Evolutionary conservation across 176 grass and related monocot genomes (phyloP), one percentile per base, ranked within the genome.

Genomic region (Ampelocalamus luodianensis): DNA sequence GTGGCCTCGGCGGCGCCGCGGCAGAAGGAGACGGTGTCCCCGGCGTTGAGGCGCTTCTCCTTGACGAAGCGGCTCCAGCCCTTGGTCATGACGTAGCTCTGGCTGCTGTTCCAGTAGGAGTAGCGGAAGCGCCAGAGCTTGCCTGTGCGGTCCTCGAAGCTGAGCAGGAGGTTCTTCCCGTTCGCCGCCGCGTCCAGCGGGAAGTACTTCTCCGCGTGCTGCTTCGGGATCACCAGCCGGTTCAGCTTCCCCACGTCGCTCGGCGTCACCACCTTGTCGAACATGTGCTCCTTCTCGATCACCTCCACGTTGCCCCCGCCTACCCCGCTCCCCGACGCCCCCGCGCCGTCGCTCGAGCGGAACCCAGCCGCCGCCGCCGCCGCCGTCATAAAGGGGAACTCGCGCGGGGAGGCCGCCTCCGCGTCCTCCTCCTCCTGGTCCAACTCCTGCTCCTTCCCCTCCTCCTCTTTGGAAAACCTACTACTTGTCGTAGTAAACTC

Each of bases 1-100:
- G 83, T 86, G 65, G 75, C 49, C 2, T 92, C 86, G 1, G 74
- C 82, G 10, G 79, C 83, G 39, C 88, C 95, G 12, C 92, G 89
- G 46, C 78, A 85, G 86, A 97, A 97, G n/a, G 92, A 94, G 86
- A 97, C 88, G 53, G 90, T 92, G 74, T 97, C 95, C 6, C 95
- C 95, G 14, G 95, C 92, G 83, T 92, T 82, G 40, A 97, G 88
- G 39, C 88, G 68, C 81, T 97, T 97, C 79, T 92, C 90, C 87
- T 97, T 92, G 77, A 94, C 90, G 74, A 92, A 97, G 54, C 95
- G 92, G 92, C 90, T 93, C 95, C 95, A 97, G 8, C 90, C 92
- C 46, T 97, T 97, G 68, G 95, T 97, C 90, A 97, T 88, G 65
- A 97, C 95, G 80, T 97, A 97, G 81, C 95, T 97, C 90, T 97